Base-by-base conservation (phyloP, 805 yeast genomes). In the Torulaspora delbrueckii region DNA sequence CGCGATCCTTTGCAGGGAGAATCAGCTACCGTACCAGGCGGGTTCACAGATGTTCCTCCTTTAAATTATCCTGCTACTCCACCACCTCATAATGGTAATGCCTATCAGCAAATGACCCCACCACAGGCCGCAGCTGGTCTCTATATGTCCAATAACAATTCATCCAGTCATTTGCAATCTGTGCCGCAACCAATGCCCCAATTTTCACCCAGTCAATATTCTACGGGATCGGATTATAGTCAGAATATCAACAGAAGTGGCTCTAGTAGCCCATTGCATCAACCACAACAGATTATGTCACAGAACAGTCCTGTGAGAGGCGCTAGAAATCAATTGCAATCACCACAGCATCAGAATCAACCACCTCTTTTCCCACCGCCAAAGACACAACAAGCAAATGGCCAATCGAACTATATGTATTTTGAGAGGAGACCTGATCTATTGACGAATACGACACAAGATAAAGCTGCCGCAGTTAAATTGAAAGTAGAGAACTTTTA, bases 351-450 rank as follows among this genome's bases (percentile, higher is more conserved):
- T 18, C 58, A 57, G 32, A 54, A 54, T 12, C 62, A 62, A 23
- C 58, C 54, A 10, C 59, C 53, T 8, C 45, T 40, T 4, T 19
- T 19, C 22, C 22, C 22, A 5, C 56, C 47, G 23, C 64, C 56
- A 24, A 55, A 55, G 28, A 34, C 50, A 40, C 54, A 52, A 44
- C 49, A 51, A 37, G 57, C 50, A 13, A 56, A 54, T 7, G 60
- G 41, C 32, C 35, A 42, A 28, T 37, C 62, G 8, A 80, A 79
- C 46, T 81, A 82, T 55, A 86, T 83, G 50, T 76, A 79, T 56
- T 84, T 89, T 67, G 88, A 82, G 54, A 77, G 96, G 47, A 88
- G 85, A 57, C 96, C 96, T 1, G 89, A 84, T 52, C 68, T 76
- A 57, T 74, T 88, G 56, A 76, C 85, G n/a, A 81, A 84, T 54